phyloP scores from a whole-genome alignment of 208 protist genomes.

The Acanthamoeba quina region DNA sequence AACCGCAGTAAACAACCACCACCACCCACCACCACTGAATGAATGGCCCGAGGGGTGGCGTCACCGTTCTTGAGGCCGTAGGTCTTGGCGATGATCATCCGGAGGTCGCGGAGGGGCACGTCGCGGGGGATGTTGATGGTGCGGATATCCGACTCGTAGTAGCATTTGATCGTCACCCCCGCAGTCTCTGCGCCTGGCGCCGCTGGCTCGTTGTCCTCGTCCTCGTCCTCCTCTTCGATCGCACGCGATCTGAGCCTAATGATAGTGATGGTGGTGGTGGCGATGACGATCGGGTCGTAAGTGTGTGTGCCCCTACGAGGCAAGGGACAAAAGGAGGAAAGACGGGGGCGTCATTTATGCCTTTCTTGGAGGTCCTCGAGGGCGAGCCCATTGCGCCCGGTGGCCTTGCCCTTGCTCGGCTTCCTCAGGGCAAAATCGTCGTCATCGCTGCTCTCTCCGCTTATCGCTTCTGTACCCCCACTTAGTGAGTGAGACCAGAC shows the following conservation, averaged over 20 bases:
- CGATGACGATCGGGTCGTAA: not conserved
- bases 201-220: not conserved
- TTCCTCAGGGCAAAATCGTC: not conserved
- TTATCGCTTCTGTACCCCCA: not conserved
- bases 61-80: slow-evolving; percentile 42
- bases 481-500: too few species aligned
- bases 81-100: slow-evolving; percentile 52
- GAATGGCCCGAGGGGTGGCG: not conserved
- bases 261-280: not conserved
- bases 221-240: slow-evolving; percentile 20
- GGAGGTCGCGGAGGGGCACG: slow-evolving; percentile 38
- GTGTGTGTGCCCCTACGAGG: too few species aligned
- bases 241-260: not conserved
- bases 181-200: not conserved
- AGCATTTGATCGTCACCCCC: slow-evolving; percentile 34
- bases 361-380: slow-evolving; percentile 48
- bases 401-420: not conserved
- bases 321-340: not conserved
- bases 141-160: slow-evolving; percentile 62
- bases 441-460: slow-evolving; percentile 50
- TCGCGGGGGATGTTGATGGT: slow-evolving; percentile 49
- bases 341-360: not conserved
- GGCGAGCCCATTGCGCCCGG: not conserved
- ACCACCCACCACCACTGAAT: not conserved
- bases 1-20: not conserved